Percentiles rank a stretch among this genome's conserved stretches.
These are phyloP conservation scores for Bipolaris gigantea DNA, from an alignment of 2,329 filamentous ascomycete species.

Conservation along the genomic window DNA sequence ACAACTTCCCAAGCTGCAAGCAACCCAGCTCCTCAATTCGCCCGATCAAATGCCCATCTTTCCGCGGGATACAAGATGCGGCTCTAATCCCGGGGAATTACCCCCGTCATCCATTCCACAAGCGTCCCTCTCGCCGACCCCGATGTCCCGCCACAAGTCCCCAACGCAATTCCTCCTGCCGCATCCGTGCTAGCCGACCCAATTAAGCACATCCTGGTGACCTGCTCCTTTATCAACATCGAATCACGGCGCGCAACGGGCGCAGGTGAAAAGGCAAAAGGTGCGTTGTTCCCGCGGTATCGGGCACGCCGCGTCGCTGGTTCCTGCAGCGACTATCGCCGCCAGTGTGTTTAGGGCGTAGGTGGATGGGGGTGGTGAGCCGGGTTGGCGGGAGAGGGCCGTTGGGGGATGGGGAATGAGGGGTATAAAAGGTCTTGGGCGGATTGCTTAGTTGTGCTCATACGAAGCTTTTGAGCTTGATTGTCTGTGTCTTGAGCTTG, in stretches of 20 bases:
- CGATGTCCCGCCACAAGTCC: slow-evolving; percentile 2
- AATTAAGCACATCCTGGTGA: background rate
- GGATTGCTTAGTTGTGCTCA: background rate
- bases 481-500: background rate
- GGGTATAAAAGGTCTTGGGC: background rate
- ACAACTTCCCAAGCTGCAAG: background rate
- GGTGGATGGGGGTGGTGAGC: background rate
- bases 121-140: slow-evolving; percentile 2
- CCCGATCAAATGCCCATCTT: too few species aligned
- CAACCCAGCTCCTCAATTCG: background rate
- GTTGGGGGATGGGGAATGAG: background rate
- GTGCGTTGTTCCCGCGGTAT: slow-evolving; percentile 1
- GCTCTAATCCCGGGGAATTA: background rate
- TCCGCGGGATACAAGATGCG: too few species aligned
- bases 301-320: slow-evolving; percentile 1
- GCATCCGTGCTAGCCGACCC: background rate
- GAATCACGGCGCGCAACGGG: slow-evolving; percentile 1
- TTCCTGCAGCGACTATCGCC: slow-evolving; percentile 9
- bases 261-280: slow-evolving; percentile 3
- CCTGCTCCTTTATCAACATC: slow-evolving; percentile 4
- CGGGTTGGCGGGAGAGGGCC: background rate
- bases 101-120: background rate
- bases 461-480: background rate
- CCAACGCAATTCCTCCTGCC: background rate
- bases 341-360: background rate